These are phyloP conservation scores for Neoboletus brunneissimus DNA, from an alignment of 768 basidiomycete species.

Conservation along the genomic window DNA sequence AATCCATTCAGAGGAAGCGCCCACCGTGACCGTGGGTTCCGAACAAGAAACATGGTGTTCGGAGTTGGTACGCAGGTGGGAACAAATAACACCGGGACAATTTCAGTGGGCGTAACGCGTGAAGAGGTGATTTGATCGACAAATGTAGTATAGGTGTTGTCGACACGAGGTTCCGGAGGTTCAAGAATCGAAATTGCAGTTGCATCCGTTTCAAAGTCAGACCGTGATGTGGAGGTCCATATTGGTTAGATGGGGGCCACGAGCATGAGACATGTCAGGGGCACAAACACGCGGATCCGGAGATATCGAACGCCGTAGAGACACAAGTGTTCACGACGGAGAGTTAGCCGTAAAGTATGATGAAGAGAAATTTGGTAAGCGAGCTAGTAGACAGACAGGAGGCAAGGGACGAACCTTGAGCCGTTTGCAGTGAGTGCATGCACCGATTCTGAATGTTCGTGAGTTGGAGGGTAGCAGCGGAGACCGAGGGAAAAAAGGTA, in stretches of 20 bases:
- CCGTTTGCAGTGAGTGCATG: slow-evolving; percentile 84
- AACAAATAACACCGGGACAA: neutral
- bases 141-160: slow-evolving; percentile 5
- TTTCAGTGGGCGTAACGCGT: neutral
- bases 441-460: slow-evolving; percentile 57
- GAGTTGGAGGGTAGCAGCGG: slow-evolving; percentile 6
- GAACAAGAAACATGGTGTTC: slow-evolving; percentile 6
- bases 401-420: slow-evolving; percentile 61
- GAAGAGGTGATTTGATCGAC: slow-evolving; percentile 1
- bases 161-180: slow-evolving; percentile 31
- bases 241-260: slow-evolving; percentile 2
- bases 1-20: neutral
- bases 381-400: slow-evolving; percentile 2
- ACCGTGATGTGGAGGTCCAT: too few relatives aligned
- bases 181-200: slow-evolving; percentile 24
- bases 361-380: slow-evolving; percentile 21
- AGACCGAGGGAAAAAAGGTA: slow-evolving; percentile 4
- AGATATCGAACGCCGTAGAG: slow-evolving; percentile 15
- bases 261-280: slow-evolving; percentile 10
- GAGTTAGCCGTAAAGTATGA: slow-evolving; percentile 13
- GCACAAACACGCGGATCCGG: slow-evolving; percentile 18
- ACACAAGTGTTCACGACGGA: neutral
- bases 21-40: slow-evolving; percentile 14
- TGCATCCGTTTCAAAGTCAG: too few relatives aligned
- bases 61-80: neutral